Evolutionary conservation across 1,284 basidiomycete species (phyloP).

Genomic region (Malassezia restricta): DNA sequence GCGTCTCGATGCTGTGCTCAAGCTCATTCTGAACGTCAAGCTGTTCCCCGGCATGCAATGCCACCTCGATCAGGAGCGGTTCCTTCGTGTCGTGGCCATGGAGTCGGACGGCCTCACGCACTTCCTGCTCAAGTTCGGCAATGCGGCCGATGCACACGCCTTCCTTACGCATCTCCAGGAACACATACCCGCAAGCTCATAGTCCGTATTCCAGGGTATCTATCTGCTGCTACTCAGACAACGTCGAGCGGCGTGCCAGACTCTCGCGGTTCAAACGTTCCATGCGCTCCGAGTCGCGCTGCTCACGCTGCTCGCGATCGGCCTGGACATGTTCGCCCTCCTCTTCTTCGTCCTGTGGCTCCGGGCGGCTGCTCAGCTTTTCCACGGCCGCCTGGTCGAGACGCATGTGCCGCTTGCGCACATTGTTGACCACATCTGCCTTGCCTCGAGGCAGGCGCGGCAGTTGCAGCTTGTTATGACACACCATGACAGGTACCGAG

Average conservation of each 20-base stretch:
- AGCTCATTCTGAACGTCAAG: conserved; percentile 69
- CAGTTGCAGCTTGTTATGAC: conserved; percentile 35
- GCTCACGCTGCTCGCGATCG: neutral
- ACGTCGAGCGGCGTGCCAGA: conserved; percentile 4
- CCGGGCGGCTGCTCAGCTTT: conserved; percentile 20
- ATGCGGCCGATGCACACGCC: conserved; percentile 1
- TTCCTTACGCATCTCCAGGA: conserved; percentile 1
- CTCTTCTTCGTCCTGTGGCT: conserved; percentile 9
- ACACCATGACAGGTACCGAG: conserved; percentile 74
- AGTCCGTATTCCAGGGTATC: too few relatives aligned
- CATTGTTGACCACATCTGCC: conserved; percentile 39
- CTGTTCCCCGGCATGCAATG: conserved; percentile 77
- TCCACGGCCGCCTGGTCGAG: conserved; percentile 42
- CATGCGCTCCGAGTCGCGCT: conserved; percentile 4
- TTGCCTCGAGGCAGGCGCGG: conserved; percentile 38
- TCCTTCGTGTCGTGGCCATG: conserved; percentile 36
- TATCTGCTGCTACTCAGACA: neutral
- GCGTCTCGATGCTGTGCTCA: conserved; percentile 82
- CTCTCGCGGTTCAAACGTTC: conserved; percentile 15
- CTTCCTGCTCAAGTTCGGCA: conserved; percentile 35
- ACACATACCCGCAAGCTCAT: conserved; percentile 1
- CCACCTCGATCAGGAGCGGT: conserved; percentile 56
- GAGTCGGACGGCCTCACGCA: conserved; percentile 34
- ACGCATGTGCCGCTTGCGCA: conserved; percentile 35
- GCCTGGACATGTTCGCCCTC: neutral